phyloP scores from a whole-genome alignment of 495 filamentous ascomycete genomes.

The Tetracladium marchalianum region DNA sequence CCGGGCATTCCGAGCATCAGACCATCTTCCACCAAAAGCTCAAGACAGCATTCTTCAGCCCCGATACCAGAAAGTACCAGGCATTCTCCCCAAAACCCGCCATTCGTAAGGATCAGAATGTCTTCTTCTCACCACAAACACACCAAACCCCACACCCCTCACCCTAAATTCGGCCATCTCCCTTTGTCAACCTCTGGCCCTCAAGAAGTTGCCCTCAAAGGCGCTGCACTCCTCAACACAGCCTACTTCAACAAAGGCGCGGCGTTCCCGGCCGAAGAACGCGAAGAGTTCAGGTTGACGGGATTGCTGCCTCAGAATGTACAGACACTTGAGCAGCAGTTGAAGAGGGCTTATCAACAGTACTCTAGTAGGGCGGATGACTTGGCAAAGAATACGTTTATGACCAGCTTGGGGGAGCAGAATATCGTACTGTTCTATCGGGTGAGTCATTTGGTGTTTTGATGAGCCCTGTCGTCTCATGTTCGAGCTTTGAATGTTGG shows the following conservation, averaged over 20 bases:
- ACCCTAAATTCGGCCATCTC: constrained; percentile 45
- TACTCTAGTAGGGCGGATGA: constrained; percentile 50
- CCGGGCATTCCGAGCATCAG: no score
- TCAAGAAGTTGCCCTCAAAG: constrained; percentile 48
- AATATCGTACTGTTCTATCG: constrained; percentile 71
- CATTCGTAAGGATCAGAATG: not conserved
- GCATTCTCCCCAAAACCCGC: constrained; percentile 12
- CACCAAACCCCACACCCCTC: constrained; percentile 17
- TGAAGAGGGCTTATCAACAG: constrained; percentile 69
- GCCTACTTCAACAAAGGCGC: constrained; percentile 80
- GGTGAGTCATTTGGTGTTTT: constrained; percentile 25
- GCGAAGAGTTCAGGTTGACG: constrained; percentile 56
- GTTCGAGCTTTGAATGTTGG: not conserved
- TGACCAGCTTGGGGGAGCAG: constrained; percentile 71
- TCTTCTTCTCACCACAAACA: constrained; percentile 13
- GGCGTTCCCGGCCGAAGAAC: constrained; percentile 60
- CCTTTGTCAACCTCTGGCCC: constrained; percentile 55
- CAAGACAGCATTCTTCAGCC: constrained; percentile 7
- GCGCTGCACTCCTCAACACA: constrained; percentile 52
- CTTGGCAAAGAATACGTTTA: constrained; percentile 73
- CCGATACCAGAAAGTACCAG: not conserved
- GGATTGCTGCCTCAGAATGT: constrained; percentile 63
- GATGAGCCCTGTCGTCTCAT: not conserved
- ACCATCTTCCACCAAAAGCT: constrained; percentile 2
- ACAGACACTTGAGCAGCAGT: constrained; percentile 75